Percentiles rank a stretch among this genome's conserved stretches.
Evolutionary conservation across 495 filamentous ascomycete species (phyloP).

Genomic region (Pyrenopolyporus hunteri): DNA sequence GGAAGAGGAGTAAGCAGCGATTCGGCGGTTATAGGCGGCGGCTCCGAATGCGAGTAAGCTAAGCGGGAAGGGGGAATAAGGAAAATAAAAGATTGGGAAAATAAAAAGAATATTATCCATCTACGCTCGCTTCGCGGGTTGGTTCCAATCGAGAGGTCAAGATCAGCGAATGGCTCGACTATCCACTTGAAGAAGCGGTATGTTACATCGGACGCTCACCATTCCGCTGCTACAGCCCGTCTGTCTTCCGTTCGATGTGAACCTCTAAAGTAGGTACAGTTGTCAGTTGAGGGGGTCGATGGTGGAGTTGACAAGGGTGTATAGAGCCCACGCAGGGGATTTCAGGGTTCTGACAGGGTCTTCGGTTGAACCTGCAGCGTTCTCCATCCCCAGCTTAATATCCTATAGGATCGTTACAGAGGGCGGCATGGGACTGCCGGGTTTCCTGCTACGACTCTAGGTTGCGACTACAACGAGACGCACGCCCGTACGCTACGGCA

Average conservation of each 20-base stretch:
- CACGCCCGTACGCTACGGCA: constrained; percentile 8
- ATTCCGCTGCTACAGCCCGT: constrained; percentile 8
- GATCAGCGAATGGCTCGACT: constrained; percentile 27
- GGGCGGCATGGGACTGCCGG: constrained; percentile 38
- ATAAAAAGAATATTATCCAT: constrained; percentile 21
- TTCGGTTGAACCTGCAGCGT: constrained; percentile 38
- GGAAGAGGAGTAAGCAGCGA: not conserved
- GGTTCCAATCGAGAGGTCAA: constrained; percentile 33
- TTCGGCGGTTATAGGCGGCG: constrained; percentile 7
- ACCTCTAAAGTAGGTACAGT: constrained; percentile 36
- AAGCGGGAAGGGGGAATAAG: constrained; percentile 20
- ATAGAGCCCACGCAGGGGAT: constrained; percentile 34
- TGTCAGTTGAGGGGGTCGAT: constrained; percentile 36
- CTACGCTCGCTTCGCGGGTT: constrained; percentile 22
- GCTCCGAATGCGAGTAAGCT: constrained; percentile 24
- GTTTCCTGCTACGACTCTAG: constrained; percentile 36
- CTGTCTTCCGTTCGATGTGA: constrained; percentile 10
- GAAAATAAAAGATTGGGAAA: constrained; percentile 22
- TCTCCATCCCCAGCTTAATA: constrained; percentile 40
- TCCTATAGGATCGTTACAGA: constrained; percentile 31
- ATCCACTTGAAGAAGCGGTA: constrained; percentile 30
- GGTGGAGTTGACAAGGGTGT: constrained; percentile 31
- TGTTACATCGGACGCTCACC: constrained; percentile 29
- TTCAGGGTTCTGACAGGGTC: constrained; percentile 37
- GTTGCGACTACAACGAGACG: constrained; percentile 19